These are phyloP conservation scores for Physaria fendleri DNA, from an alignment of 345 rosid genomes.

Conservation along the genomic window DNA sequence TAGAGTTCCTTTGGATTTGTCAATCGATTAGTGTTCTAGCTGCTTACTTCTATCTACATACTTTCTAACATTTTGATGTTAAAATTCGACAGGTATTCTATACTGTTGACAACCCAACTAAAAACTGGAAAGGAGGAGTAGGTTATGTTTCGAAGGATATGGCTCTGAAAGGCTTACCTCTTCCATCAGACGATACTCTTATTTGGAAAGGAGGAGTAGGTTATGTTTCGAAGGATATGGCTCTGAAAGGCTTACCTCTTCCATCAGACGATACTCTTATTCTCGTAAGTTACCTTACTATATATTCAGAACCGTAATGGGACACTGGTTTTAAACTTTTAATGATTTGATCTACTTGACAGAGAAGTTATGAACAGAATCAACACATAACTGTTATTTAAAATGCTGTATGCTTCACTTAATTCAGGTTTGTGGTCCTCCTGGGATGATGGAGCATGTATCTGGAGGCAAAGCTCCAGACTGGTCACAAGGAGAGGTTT, in stretches of 20 bases:
- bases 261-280: slow-evolving; percentile 80
- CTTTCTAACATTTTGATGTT: not conserved
- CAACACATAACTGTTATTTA: not conserved
- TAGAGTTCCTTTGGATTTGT: slow-evolving; percentile 18
- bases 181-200: slow-evolving; percentile 82
- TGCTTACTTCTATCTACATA: too few species aligned
- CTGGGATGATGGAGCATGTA: slow-evolving; percentile 92
- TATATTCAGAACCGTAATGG: not conserved
- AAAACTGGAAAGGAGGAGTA: slow-evolving; percentile 86
- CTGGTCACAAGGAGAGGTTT: slow-evolving; percentile 88
- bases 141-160: slow-evolving; percentile 82
- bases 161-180: slow-evolving; percentile 72
- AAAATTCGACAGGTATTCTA: slow-evolving; percentile 53
- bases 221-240: slow-evolving; percentile 74
- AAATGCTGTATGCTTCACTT: not conserved
- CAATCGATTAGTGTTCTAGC: not conserved
- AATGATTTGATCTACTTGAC: not conserved
- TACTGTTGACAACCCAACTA: slow-evolving; percentile 80
- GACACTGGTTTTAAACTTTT: too few species aligned
- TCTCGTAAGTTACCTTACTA: slow-evolving; percentile 48
- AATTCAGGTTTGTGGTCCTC: slow-evolving; percentile 87
- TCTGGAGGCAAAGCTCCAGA: slow-evolving; percentile 92
- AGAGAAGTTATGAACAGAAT: not conserved
- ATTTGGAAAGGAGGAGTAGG: slow-evolving; percentile 98
- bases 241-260: slow-evolving; percentile 65